Evolutionary conservation across 1,284 basidiomycete genomes (phyloP), one percentile per base, ranked within the genome.

Genomic region (Cystobasidium slooffiae): DNA sequence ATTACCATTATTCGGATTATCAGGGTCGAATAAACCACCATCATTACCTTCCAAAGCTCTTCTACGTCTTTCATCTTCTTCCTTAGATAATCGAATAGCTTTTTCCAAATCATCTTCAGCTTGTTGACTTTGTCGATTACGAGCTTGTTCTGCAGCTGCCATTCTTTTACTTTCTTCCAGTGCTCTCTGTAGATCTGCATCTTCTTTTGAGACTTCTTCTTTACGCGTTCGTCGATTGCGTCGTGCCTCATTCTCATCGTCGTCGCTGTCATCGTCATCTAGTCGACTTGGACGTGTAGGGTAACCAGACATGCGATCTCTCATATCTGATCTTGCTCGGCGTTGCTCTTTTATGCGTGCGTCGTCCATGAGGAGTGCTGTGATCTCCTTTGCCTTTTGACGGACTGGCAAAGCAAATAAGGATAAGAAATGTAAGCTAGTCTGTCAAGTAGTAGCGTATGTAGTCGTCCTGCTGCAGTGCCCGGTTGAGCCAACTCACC

Each of bases 381-480:
- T 96, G 83, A 99, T 98, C 81, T 99, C 97, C 83, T 99, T 99
- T 12, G 97, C 97, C 85, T 99, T 99, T 82, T 98, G 96, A 51
- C 97, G 90, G 22, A 99, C 81, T 81, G 76, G 18, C n/a, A 1
- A 16, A 14, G 10, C 18, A 63, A 1, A 63, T 14, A 4, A 46
- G 14, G 9, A 20, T 53, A 14, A 53, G 52, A 18, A 2, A 6
- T 22, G 31, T 31, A 31, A 31, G 31, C 31, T 31, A 31, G 31
- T 31, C 31, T 31, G 31, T 31, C 31, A 31, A 31, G 31, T 31
- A 31, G 31, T 31, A 1, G 31, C 31, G 31, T 3, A 22, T 53
- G 52, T 53, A 22, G 12, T 20, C 24, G 18, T 9, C 18, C 24
- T 22, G n/a, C 37, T n/a, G 37, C 37, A 31, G 31, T 59, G 10